A percentile compares a stretch with the other conserved stretches of the same genome.
These are phyloP conservation scores for Pleurotus pulmonarius DNA, from an alignment of 768 basidiomycete genomes.

Conservation along the genomic window DNA sequence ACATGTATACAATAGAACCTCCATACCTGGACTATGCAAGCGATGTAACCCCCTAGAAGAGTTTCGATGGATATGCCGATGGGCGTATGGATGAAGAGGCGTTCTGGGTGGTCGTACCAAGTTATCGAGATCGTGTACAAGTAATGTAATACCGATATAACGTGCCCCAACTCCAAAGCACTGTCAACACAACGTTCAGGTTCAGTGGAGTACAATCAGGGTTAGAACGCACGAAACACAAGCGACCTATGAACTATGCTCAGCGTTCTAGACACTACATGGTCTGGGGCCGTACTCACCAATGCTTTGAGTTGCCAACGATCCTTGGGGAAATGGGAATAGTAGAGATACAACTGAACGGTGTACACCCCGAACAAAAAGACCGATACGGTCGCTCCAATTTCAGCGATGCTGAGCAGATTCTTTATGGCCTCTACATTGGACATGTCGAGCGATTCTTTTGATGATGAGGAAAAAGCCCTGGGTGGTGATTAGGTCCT, in stretches of 20 bases:
- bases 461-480: no score
- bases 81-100: neutral
- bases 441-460: neutral
- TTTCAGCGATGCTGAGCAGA: neutral
- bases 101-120: conserved; percentile 8
- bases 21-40: conserved; percentile 3
- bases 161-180: conserved; percentile 18
- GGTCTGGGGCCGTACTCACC: conserved; percentile 12
- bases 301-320: conserved; percentile 12
- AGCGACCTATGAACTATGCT: conserved; percentile 6
- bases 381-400: conserved; percentile 17
- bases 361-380: conserved; percentile 24
- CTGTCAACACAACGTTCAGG: neutral
- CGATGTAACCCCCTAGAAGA: conserved; percentile 1
- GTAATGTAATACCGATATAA: conserved; percentile 15
- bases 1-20: no score
- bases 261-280: no score
- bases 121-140: conserved; percentile 16
- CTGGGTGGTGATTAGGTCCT: no score
- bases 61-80: conserved; percentile 2
- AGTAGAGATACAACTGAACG: conserved; percentile 20
- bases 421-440: neutral
- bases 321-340: conserved; percentile 17
- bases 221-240: neutral
- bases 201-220: neutral